These are phyloP conservation scores for Entomortierella parvispora DNA, from an alignment of 192 early-diverging fungal genomes.

Conservation along the genomic window DNA sequence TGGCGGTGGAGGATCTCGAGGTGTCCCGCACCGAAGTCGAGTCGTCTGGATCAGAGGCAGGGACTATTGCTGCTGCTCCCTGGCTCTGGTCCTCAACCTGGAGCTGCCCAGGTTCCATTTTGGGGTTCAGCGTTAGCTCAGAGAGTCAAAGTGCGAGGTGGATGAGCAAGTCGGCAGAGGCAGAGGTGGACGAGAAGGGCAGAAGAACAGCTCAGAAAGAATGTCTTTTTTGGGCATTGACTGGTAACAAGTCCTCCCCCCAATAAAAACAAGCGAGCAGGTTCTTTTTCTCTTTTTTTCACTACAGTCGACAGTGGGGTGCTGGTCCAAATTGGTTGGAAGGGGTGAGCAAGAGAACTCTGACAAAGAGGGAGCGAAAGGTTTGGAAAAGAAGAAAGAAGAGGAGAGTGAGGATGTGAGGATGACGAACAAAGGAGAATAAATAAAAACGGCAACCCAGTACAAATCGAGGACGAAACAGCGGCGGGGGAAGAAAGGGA, in stretches of 20 bases:
- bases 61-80: slow-evolving; percentile 2
- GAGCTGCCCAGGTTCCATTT: not conserved
- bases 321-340: no score
- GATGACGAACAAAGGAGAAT: not conserved
- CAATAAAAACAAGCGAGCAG: no score
- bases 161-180: not conserved
- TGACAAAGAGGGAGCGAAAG: not conserved
- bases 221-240: no score
- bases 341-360: slow-evolving; percentile 6
- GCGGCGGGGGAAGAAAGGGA: not conserved
- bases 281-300: no score
- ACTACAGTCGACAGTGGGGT: no score
- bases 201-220: no score
- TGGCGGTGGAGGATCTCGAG: slow-evolving; percentile 28
- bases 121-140: not conserved
- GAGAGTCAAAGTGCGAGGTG: slow-evolving; percentile 11
- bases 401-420: not conserved
- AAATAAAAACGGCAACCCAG: no score
- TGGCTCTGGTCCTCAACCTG: slow-evolving; percentile 8
- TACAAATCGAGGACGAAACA: no score
- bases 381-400: not conserved
- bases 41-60: slow-evolving; percentile 24
- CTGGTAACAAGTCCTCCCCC: no score
- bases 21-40: slow-evolving; percentile 21
- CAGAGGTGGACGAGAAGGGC: no score